Conservation (phyloP, 75 land plant species). For the Pinus tabuliformis region DNA sequence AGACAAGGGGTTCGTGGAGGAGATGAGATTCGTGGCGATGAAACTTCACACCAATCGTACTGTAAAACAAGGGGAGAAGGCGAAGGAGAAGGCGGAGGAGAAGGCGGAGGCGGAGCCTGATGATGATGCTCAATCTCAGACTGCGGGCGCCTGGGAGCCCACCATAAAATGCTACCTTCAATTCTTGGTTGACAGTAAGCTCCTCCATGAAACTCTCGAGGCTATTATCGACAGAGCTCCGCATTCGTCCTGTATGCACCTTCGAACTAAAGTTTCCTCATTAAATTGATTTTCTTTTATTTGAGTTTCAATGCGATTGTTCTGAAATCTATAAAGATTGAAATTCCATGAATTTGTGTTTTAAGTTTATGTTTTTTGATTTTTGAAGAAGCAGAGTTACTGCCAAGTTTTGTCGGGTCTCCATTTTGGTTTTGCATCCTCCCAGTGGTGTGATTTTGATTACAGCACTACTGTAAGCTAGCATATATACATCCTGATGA, state of each 20-base stretch:
- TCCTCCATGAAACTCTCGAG: conserved; percentile 75
- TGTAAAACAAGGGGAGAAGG: conserved; percentile 27
- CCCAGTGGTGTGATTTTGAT: no score
- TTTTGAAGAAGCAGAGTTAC: no score
- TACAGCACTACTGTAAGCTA: no score
- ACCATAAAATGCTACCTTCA: conserved; percentile 66
- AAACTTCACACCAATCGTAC: conserved; percentile 50
- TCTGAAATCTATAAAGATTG: no score
- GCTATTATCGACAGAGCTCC: conserved; percentile 67
- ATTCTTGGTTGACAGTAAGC: conserved; percentile 83
- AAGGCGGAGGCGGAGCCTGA: conserved; percentile 25
- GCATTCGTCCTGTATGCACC: conserved; percentile 76
- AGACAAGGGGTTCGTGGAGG: conserved; percentile 76
- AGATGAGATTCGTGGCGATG: conserved; percentile 99
- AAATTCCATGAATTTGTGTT: no score
- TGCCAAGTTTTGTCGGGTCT: no score
- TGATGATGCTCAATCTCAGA: neutral
- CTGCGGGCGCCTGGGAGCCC: conserved; percentile 70
- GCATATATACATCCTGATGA: no score
- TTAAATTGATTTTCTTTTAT: no score
- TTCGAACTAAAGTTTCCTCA: neutral
- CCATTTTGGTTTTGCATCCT: no score
- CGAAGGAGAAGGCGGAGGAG: conserved; percentile 26
- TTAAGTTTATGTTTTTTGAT: no score
- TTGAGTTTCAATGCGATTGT: no score